Percentiles rank a stretch among this genome's conserved stretches.
phyloP scores from a whole-genome alignment of 2,329 filamentous ascomycete species.

The Trichoderma arundinaceum region DNA sequence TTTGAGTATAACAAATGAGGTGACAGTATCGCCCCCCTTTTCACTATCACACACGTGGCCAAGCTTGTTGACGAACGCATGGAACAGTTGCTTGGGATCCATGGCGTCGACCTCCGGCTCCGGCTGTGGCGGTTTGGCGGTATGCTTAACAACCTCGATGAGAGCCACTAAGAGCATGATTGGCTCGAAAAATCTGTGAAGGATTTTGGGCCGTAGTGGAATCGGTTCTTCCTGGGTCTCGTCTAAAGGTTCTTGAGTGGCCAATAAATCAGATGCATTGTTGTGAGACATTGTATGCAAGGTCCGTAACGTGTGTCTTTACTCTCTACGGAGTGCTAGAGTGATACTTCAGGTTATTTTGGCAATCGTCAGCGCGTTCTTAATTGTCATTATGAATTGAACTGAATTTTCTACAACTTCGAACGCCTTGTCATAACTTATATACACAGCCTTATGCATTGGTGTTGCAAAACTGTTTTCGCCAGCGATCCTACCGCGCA shows the following conservation, averaged over 20 bases:
- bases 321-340: too few relatives aligned
- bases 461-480: neutral
- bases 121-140: neutral
- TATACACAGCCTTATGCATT: too few relatives aligned
- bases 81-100: neutral
- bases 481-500: neutral
- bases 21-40: neutral
- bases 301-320: too few relatives aligned
- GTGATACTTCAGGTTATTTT: too few relatives aligned
- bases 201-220: neutral
- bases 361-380: too few relatives aligned
- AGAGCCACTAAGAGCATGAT: neutral
- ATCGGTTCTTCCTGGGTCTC: neutral
- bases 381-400: too few relatives aligned
- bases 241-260: neutral
- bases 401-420: neutral
- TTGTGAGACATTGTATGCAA: neutral
- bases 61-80: constrained; percentile 9
- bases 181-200: constrained; percentile 4
- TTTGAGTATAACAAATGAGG: neutral
- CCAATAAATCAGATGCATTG: neutral
- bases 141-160: neutral
- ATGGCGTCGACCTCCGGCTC: neutral
- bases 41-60: neutral
- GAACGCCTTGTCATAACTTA: too few relatives aligned